phyloP scores from a whole-genome alignment of 192 early-diverging fungal genomes.

The Irineochytrium annulatum region DNA sequence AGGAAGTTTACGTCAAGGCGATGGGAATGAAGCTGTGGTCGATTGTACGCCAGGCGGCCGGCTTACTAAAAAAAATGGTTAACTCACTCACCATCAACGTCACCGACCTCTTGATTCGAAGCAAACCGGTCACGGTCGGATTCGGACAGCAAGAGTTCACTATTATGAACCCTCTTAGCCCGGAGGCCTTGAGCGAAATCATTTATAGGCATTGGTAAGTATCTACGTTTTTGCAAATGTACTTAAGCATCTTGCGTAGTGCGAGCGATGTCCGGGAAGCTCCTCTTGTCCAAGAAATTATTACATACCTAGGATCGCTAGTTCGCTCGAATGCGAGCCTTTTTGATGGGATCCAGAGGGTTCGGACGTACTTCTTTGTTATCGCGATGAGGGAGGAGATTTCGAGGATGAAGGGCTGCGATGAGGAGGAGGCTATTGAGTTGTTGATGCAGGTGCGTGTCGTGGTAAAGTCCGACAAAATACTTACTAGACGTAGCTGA shows the following conservation, averaged over 20 bases:
- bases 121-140: slow-evolving; percentile 74
- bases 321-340: slow-evolving; percentile 60
- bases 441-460: slow-evolving; percentile 62
- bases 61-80: slow-evolving; percentile 69
- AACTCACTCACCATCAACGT: slow-evolving; percentile 75
- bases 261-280: slow-evolving; percentile 78
- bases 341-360: slow-evolving; percentile 79
- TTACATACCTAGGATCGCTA: slow-evolving; percentile 73
- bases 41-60: slow-evolving; percentile 78
- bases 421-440: slow-evolving; percentile 76
- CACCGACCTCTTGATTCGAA: slow-evolving; percentile 72
- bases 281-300: slow-evolving; percentile 77
- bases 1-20: slow-evolving; percentile 80
- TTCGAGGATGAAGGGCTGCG: slow-evolving; percentile 62
- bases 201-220: slow-evolving; percentile 64
- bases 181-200: slow-evolving; percentile 60
- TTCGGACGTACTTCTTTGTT: slow-evolving; percentile 78
- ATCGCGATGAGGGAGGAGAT: slow-evolving; percentile 87
- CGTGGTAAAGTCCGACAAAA: not conserved
- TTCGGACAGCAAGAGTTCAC: slow-evolving; percentile 61
- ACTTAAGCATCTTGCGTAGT: slow-evolving; percentile 20
- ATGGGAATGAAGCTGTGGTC: slow-evolving; percentile 70
- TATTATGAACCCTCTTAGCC: slow-evolving; percentile 67
- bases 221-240: slow-evolving; percentile 8
- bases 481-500: slow-evolving; percentile 35